A percentile compares a stretch with the other conserved stretches of the same genome.
Evolutionary conservation across 371 early-diverging fungal species (phyloP).

Genomic region (Dipsacomyces acuminosporus): DNA sequence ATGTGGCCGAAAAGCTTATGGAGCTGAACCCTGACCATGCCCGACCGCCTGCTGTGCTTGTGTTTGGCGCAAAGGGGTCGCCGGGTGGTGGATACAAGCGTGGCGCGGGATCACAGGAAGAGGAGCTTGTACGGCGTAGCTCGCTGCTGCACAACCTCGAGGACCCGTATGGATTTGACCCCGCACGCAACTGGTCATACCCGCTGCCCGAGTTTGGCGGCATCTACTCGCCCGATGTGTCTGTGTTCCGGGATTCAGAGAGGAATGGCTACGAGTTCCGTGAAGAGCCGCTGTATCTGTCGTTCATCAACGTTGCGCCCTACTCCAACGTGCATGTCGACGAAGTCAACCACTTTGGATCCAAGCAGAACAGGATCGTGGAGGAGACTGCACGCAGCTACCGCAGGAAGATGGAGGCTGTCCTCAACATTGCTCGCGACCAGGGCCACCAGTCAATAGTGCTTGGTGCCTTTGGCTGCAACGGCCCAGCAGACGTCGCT

Average conservation of each 20-base stretch:
- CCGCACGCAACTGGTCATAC: slow-evolving; percentile 47
- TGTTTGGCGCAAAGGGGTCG: slow-evolving; percentile 46
- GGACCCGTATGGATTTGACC: slow-evolving; percentile 48
- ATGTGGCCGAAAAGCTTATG: slow-evolving; percentile 37
- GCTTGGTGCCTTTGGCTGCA: slow-evolving; percentile 51
- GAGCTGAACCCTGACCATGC: slow-evolving; percentile 45
- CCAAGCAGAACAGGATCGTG: slow-evolving; percentile 42
- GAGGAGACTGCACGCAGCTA: slow-evolving; percentile 45
- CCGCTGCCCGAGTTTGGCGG: slow-evolving; percentile 50
- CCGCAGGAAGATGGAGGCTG: slow-evolving; percentile 48
- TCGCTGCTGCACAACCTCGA: slow-evolving; percentile 49
- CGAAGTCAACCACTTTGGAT: slow-evolving; percentile 42
- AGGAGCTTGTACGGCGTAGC: slow-evolving; percentile 49
- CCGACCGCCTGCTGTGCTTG: slow-evolving; percentile 40
- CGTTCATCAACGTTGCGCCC: slow-evolving; percentile 49
- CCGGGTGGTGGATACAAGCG: slow-evolving; percentile 52
- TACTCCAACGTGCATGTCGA: slow-evolving; percentile 45
- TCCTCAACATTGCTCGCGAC: slow-evolving; percentile 47
- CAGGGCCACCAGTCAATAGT: slow-evolving; percentile 49
- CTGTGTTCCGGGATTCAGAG: slow-evolving; percentile 49
- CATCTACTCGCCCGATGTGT: slow-evolving; percentile 49
- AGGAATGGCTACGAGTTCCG: slow-evolving; percentile 48
- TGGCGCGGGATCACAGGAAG: slow-evolving; percentile 50
- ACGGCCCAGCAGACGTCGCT: slow-evolving; percentile 40
- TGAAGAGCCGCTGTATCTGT: slow-evolving; percentile 40